A percentile compares a stretch with the other conserved stretches of the same genome.
Evolutionary conservation across 2,329 filamentous ascomycete species (phyloP).

Genomic region (Arthrocladium fulminans): DNA sequence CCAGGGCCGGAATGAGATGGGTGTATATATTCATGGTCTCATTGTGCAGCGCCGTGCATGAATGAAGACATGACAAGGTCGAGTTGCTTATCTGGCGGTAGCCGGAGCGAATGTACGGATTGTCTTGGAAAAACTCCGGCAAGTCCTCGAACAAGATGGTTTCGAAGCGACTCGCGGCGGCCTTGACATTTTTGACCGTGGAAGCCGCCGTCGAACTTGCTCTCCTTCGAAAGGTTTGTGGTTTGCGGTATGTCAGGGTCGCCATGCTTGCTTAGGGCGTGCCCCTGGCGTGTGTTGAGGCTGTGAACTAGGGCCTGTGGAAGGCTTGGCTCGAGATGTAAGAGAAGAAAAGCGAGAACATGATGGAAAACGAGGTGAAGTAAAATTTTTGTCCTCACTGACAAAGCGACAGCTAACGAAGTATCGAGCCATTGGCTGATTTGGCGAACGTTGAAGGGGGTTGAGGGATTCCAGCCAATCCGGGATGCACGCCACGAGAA

Average conservation of each 20-base stretch:
- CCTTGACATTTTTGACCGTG: slow-evolving; percentile 12
- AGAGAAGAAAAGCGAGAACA: background rate
- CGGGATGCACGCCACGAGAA: background rate
- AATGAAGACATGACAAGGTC: slow-evolving; percentile 29
- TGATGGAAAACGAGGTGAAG: no score
- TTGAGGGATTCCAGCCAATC: background rate
- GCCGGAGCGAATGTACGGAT: slow-evolving; percentile 33
- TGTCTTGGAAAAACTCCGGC: slow-evolving; percentile 38
- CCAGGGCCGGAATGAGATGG: slow-evolving; percentile 38
- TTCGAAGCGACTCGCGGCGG: slow-evolving; percentile 8
- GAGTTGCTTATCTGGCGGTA: slow-evolving; percentile 39
- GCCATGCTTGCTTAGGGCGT: background rate
- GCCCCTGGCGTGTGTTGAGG: background rate
- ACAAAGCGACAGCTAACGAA: no score
- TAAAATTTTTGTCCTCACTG: no score
- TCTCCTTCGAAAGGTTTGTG: slow-evolving; percentile 16
- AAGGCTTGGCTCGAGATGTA: background rate
- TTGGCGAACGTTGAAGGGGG: background rate
- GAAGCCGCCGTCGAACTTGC: slow-evolving; percentile 8
- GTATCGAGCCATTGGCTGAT: background rate
- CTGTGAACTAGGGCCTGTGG: background rate
- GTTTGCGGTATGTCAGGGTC: slow-evolving; percentile 19
- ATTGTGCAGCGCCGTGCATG: slow-evolving; percentile 37
- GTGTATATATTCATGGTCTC: slow-evolving; percentile 39
- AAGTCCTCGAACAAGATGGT: slow-evolving; percentile 29